Conservation (phyloP, 2,329 filamentous ascomycete species). For the Cytospora leucostoma region DNA sequence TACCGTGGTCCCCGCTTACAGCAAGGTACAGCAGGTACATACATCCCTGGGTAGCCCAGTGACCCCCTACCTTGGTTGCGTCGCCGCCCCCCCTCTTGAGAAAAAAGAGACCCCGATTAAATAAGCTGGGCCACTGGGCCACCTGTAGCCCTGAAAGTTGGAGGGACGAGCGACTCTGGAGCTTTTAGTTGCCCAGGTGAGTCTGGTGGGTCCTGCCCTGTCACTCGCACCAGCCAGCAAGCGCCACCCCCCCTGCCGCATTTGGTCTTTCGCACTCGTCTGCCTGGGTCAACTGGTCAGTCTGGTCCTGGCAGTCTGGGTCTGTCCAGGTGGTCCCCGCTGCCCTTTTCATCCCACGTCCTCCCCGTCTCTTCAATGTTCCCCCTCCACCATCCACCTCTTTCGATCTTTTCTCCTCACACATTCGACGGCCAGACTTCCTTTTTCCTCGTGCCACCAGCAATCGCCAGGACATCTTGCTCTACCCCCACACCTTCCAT, state of each 20-base stretch:
- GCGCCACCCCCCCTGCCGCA: background rate
- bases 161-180: background rate
- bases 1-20: background rate
- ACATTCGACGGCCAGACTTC: background rate
- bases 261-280: slow-evolving; percentile 3
- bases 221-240: background rate
- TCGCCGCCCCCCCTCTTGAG: no score
- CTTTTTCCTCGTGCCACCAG: background rate
- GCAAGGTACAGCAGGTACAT: background rate
- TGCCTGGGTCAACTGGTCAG: slow-evolving; percentile 10
- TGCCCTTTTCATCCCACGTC: slow-evolving; percentile 25
- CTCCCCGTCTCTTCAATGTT: slow-evolving; percentile 19
- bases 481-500: slow-evolving; percentile 14
- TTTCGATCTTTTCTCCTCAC: slow-evolving; percentile 18
- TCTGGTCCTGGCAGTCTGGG: background rate
- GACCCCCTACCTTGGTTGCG: background rate
- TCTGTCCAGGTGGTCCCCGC: slow-evolving; percentile 15
- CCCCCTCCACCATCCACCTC: slow-evolving; percentile 19
- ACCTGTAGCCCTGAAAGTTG: background rate
- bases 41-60: background rate
- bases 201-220: background rate
- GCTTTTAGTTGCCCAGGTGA: background rate
- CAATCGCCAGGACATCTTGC: slow-evolving; percentile 1
- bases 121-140: background rate
- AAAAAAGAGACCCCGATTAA: no score